Evolutionary conservation across 2,329 filamentous ascomycete species (phyloP), one percentile per base, ranked within the genome.

Genomic region (Pseudogymnoascus pannorum): DNA sequence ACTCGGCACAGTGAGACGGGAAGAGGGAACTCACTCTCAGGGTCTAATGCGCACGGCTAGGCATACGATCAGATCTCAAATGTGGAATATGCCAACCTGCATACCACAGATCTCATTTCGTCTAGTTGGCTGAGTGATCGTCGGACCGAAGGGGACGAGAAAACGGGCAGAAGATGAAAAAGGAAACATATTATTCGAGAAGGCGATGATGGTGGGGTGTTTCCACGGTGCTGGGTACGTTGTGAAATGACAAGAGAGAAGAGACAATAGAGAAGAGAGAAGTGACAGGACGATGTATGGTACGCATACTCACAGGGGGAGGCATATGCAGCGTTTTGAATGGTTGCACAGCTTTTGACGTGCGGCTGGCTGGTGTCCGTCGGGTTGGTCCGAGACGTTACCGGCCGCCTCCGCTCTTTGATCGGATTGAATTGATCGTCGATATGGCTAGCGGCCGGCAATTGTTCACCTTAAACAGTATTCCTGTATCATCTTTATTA

Each of bases 41-140:
- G 44, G 44, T 51, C 24, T 51, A 31, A 51, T 31, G 24, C 4
- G 24, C n/a, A 24, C 44, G 44, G 44, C n/a, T 31, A 31, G n/a
- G 5, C 44, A 29, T 51, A 51, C 44, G 44, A 51, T 51, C 44
- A 51, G 44, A 51, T 51, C 44, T 51, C 44, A 51, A 51, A 51
- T 51, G 24, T 51, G n/a, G 24, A 51, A 51, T 51, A 29, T 51
- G 44, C 44, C 44, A 51, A 31, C 44, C 29, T 29, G 24, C 44
- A 51, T 31, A 51, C 44, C 44, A 51, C 44, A 51, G 8, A 29
- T 51, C 24, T 9, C 24, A 51, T 51, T 51, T 51, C 24, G 6
- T 1, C n/a, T 4, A 29, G 44, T 51, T 51, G 24, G 14, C 24
- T n/a, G 24, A 51, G 14, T 6, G 44, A 51, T 51, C 24, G 44